phyloP scores from a whole-genome alignment of 257 asterid genomes.

The Fraxinus cuspidata region DNA sequence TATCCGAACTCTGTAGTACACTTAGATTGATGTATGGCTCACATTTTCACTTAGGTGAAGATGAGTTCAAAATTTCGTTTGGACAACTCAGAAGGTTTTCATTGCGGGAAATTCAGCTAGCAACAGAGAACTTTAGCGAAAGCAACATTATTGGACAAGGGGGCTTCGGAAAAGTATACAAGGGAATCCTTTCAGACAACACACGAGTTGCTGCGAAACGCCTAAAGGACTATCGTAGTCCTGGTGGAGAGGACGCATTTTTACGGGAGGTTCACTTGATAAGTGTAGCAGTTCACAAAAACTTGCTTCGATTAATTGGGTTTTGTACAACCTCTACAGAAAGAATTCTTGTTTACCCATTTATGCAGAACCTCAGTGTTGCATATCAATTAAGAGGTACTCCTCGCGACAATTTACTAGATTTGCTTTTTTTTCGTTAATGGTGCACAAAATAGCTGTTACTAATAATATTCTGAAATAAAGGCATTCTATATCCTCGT shows the following conservation, averaged over 20 bases:
- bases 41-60: constrained; percentile 52
- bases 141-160: constrained; percentile 81
- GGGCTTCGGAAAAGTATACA: constrained; percentile 87
- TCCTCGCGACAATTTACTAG: not conserved
- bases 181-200: constrained; percentile 59
- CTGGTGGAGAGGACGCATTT: constrained; percentile 93
- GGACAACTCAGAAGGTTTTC: constrained; percentile 82
- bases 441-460: not conserved
- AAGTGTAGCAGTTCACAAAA: constrained; percentile 84
- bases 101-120: constrained; percentile 75
- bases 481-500: too few species aligned
- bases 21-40: not conserved
- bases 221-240: constrained; percentile 67
- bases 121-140: constrained; percentile 71
- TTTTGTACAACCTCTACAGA: constrained; percentile 76
- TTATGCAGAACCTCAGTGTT: constrained; percentile 85
- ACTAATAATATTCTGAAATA: not conserved
- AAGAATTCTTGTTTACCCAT: constrained; percentile 84
- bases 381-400: constrained; percentile 88
- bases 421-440: not conserved
- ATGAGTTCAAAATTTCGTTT: constrained; percentile 59
- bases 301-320: constrained; percentile 77
- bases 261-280: constrained; percentile 73
- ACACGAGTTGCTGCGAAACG: constrained; percentile 80
- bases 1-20: too few species aligned